Evolutionary conservation across 2,329 filamentous ascomycete genomes (phyloP), one percentile per base, ranked within the genome.

Genomic region (Ophiostoma triangulosporum): DNA sequence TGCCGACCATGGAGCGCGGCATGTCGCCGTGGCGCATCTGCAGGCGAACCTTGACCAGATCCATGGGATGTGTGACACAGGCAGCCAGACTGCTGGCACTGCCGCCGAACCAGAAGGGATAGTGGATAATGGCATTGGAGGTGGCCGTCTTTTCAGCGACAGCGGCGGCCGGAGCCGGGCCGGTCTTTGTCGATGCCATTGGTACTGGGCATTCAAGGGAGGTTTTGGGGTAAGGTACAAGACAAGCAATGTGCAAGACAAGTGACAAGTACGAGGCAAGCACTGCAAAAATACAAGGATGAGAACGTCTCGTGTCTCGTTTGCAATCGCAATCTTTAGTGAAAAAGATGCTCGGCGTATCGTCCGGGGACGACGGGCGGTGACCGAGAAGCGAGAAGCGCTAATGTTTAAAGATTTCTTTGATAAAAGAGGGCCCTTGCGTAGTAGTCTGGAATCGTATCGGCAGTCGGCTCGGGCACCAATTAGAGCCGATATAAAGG

Each of bases 41-140:
- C 57, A 96, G 75, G 57, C 90, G 85, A 64, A 95, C 88, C 84
- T 90, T 63, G 27, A 53, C 33, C 59, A 96, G 75, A 77, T 96
- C 90, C 64, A 97, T 74, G 50, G 91, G 91, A 75, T 97, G 91
- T 29, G 91, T 97, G 49, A 95, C 86, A 61, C 82, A 84, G 45
- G 91, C 90, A 35, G 91, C 91, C 74, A 93, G 84, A 66, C 88
- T 94, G 64, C 87, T 93, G 50, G 91, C 89, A 66, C 88, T 95
- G 54, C 93, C 93, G 59, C 93, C 93, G 68, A 98, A 97, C 93
- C 91, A 97, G 69, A 91, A 91, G 9, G 86, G 86, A 70, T 91
- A 91, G 57, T 71, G 70, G 40, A 77, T 65, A 52, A 29, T 20
- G 46, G 15, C 14, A 7, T 22, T 17, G 15, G 43, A 29, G 9